Evolutionary conservation across 2,329 filamentous ascomycete genomes (phyloP).

Genomic region (Nothomitra cinnamomea): DNA sequence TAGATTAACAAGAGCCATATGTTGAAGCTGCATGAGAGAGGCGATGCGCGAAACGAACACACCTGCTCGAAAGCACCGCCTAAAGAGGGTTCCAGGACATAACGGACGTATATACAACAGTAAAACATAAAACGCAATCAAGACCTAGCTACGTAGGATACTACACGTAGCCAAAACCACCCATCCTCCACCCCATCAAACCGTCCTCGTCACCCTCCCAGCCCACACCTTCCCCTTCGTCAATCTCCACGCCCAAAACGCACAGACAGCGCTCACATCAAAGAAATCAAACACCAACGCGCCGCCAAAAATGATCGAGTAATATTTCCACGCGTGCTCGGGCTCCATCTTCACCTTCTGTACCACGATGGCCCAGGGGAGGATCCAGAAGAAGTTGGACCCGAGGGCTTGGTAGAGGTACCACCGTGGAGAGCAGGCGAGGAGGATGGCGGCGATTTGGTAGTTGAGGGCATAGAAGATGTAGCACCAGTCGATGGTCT

Average conservation of each 20-base stretch:
- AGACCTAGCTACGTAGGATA: too few relatives aligned
- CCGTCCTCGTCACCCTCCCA: too few relatives aligned
- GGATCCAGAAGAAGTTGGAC: slow-evolving; percentile 50
- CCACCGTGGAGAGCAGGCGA: slow-evolving; percentile 47
- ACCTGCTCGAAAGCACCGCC: too few relatives aligned
- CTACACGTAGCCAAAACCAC: too few relatives aligned
- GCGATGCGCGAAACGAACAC: too few relatives aligned
- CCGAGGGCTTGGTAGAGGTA: slow-evolving; percentile 50
- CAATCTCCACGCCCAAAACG: slow-evolving; percentile 3
- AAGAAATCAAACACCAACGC: slow-evolving; percentile 51
- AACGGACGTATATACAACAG: too few relatives aligned
- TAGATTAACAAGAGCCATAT: too few relatives aligned
- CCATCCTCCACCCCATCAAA: too few relatives aligned
- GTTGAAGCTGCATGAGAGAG: too few relatives aligned
- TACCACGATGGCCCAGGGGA: slow-evolving; percentile 53
- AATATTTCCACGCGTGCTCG: slow-evolving; percentile 47
- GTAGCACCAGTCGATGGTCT: slow-evolving; percentile 47
- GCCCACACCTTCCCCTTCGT: slow-evolving; percentile 1
- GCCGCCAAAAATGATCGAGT: slow-evolving; percentile 49
- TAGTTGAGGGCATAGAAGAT: slow-evolving; percentile 50
- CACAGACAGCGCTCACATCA: slow-evolving; percentile 21
- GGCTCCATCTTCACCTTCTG: slow-evolving; percentile 30
- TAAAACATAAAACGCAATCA: too few relatives aligned
- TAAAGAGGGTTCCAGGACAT: too few relatives aligned
- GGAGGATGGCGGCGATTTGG: slow-evolving; percentile 45